phyloP scores from a whole-genome alignment of 352 stramenopile species.

The Pythium graminicola region DNA sequence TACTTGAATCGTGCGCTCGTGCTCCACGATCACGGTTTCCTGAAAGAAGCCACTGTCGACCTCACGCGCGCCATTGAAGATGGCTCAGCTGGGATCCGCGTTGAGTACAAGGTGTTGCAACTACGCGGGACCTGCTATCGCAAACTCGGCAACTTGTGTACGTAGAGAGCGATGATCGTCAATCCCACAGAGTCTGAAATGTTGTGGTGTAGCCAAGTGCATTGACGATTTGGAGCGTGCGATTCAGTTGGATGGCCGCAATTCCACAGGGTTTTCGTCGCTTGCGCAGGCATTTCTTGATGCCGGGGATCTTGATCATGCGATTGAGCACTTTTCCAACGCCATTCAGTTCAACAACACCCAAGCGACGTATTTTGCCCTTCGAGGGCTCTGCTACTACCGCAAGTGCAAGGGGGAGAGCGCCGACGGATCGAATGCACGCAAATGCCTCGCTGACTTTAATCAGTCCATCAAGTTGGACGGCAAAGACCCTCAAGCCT shows the following conservation, averaged over 20 bases:
- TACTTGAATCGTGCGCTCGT: slow-evolving; percentile 75
- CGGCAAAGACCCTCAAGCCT: slow-evolving; percentile 60
- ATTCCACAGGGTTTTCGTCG: slow-evolving; percentile 47
- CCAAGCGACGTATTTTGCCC: slow-evolving; percentile 54
- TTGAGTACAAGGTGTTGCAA: slow-evolving; percentile 67
- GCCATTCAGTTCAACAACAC: slow-evolving; percentile 60
- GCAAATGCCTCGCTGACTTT: slow-evolving; percentile 56
- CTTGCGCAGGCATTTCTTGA: slow-evolving; percentile 68
- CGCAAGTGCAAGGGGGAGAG: slow-evolving; percentile 28
- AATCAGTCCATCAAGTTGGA: slow-evolving; percentile 70
- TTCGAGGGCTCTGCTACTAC: slow-evolving; percentile 67
- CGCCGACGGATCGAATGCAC: slow-evolving; percentile 13
- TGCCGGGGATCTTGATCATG: slow-evolving; percentile 38
- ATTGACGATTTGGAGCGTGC: slow-evolving; percentile 67
- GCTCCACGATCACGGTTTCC: slow-evolving; percentile 57
- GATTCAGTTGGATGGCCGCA: slow-evolving; percentile 65
- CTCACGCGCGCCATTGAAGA: slow-evolving; percentile 74
- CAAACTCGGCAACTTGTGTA: slow-evolving; percentile 43
- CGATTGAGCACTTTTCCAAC: slow-evolving; percentile 51
- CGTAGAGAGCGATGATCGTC: neutral
- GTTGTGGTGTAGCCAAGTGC: slow-evolving; percentile 30
- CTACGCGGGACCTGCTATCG: slow-evolving; percentile 60
- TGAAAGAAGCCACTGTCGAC: slow-evolving; percentile 60
- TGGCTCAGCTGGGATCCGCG: slow-evolving; percentile 39
- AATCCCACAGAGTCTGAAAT: neutral